Evolutionary conservation across 2,329 filamentous ascomycete species (phyloP), one percentile per base, ranked within the genome.

Genomic region (Fusarium napiforme): DNA sequence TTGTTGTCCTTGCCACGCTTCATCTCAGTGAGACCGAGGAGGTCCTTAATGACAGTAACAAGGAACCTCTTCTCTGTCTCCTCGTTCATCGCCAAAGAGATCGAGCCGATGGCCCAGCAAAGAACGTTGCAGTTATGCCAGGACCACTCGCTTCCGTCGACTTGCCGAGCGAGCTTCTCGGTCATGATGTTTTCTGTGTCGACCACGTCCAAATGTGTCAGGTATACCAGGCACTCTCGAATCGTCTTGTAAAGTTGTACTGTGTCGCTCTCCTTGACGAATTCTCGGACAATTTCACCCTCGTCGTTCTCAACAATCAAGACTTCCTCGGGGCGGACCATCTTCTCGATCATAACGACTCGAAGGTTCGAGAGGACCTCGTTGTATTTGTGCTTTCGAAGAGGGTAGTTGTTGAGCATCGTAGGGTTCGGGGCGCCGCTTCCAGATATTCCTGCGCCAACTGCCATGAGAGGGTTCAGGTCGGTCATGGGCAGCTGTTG

Each of bases 1-100:
- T 99, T 99, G 89, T 99, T 99, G 86, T 99, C 96, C 80, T 99
- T 99, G 72, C 96, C 96, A 60, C 97, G 93, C 87, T 99, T 99
- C 95, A 98, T 98, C 83, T 99, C 96, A 0, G 96, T 99, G 63
- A 99, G 87, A 3, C 96, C 97, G 34, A 99, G 90, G 12, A 99
- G 90, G 79, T 99, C 96, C 85, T 99, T 99, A 78, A 99, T 99
- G 62, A 99, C 97, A 1, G 96, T 99, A 56, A 99, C 96, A 46
- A 99, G 86, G 87, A 99, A 99, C 16, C 96, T 91, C 87, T 99
- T 99, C 84, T 99, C 96, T 0, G 96, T 99, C 83, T 99, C 96
- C 81, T 99, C 96, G 80, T 98, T 99, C 96, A 99, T 99, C 59
- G 96, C 96, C 64, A 97, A 90, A 3, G 97, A 99, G 76, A 99